Base-by-base conservation (phyloP, 1,139 yeast genomes). In the Yamadazyma triangularis region DNA sequence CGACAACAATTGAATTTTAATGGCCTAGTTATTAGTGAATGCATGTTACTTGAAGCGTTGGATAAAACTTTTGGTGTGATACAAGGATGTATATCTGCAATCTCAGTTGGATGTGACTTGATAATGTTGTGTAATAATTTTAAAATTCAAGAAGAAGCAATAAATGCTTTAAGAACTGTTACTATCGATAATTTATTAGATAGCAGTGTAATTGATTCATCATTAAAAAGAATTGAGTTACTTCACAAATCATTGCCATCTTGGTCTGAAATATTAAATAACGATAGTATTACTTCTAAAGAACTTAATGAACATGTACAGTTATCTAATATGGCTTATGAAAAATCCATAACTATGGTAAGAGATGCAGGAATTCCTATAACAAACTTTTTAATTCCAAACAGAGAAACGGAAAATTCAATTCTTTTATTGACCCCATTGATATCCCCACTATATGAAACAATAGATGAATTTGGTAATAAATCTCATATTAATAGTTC, bases 21-120 rank as follows among this genome's bases (percentile, higher is more conserved):
- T 26, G 28, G 28, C 5, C 16, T 26, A 4, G 28, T 26, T 15
- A 5, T 26, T 7, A 26, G 28, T 15, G 28, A 26, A 13, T 26
- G 28, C 11, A 18, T 26, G 23, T 13, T 26, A 16, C 15, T 26
- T 16, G 28, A 26, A 20, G 28, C 28, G 9, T 18, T 26, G 9
- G 28, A 26, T 11, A 26, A 26, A 18, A 26, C 28, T 4, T 26
- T 26, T 20, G 28, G 28, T 4, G 28, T 26, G 4, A 26, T 26
- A 4, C 28, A 26, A 18, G 28, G 28, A 5, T 26, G 28, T 18
- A 26, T 26, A 26, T 26, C 28, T 18, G 28, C 28, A 4, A 11
- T 26, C 8, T 15, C 28, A n/a, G 28, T 26, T 20, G 28, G 23
- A 5, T 26, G 28, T 18, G 28, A 26, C 13, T 18, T 26, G 14